A percentile compares a stretch with the other conserved stretches of the same genome.
These are phyloP conservation scores for Conoideocrella luteorostrata DNA, from an alignment of 2,329 filamentous ascomycete species.

Conservation along the genomic window DNA sequence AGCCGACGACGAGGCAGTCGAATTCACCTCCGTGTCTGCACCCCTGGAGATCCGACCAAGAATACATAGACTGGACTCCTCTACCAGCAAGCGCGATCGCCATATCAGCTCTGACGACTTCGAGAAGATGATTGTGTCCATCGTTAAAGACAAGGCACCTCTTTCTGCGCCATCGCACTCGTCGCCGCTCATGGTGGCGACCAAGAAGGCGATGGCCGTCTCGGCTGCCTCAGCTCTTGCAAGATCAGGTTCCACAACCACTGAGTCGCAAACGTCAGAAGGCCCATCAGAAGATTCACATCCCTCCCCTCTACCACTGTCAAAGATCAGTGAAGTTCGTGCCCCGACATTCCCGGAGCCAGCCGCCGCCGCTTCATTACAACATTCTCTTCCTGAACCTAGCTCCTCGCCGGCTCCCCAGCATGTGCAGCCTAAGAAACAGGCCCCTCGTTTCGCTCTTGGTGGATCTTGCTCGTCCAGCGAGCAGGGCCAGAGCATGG, in stretches of 20 bases:
- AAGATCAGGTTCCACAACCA: slow-evolving; percentile 38
- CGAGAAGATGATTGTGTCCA: slow-evolving; percentile 89
- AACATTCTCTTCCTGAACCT: slow-evolving; percentile 54
- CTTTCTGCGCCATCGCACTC: slow-evolving; percentile 35
- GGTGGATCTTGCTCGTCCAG: slow-evolving; percentile 76
- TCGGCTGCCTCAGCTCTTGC: slow-evolving; percentile 27
- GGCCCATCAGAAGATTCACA: slow-evolving; percentile 22
- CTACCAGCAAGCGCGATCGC: slow-evolving; percentile 68
- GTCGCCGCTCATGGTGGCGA: slow-evolving; percentile 25
- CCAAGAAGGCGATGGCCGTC: slow-evolving; percentile 34
- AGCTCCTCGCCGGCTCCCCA: slow-evolving; percentile 52
- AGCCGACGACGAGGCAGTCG: slow-evolving; percentile 59
- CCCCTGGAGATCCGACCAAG: slow-evolving; percentile 60
- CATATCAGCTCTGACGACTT: slow-evolving; percentile 91
- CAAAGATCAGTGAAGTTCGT: slow-evolving; percentile 59
- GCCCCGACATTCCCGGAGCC: slow-evolving; percentile 47
- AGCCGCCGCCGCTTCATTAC: slow-evolving; percentile 40
- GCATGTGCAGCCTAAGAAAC: slow-evolving; percentile 61
- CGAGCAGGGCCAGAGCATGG: slow-evolving; percentile 43
- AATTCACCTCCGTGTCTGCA: slow-evolving; percentile 47
- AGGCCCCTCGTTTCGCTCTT: slow-evolving; percentile 58
- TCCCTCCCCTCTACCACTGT: slow-evolving; percentile 20
- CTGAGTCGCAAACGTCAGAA: slow-evolving; percentile 45
- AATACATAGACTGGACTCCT: slow-evolving; percentile 65
- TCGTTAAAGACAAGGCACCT: slow-evolving; percentile 76